Evolutionary conservation across 2,329 filamentous ascomycete species (phyloP).

Genomic region (Aspergillus calidoustus): DNA sequence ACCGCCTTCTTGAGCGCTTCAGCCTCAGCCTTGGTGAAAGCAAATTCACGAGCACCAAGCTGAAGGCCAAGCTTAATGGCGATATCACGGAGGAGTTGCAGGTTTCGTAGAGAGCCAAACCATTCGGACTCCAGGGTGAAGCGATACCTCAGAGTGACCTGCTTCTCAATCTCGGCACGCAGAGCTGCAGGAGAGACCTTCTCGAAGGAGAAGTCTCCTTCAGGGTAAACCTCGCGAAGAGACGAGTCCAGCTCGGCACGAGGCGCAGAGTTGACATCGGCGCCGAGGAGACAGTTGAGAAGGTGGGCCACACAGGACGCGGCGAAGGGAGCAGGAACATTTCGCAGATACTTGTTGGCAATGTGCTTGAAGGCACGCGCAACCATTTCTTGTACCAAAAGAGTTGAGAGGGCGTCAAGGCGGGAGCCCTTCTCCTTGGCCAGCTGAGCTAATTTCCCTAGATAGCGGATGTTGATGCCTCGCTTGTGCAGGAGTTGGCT

Average conservation of each 20-base stretch:
- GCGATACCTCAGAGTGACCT: conserved; percentile 76
- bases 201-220: conserved; percentile 81
- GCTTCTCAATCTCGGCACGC: conserved; percentile 69
- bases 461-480: conserved; percentile 94
- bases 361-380: conserved; percentile 96
- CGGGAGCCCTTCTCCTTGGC: conserved; percentile 70
- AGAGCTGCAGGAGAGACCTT: conserved; percentile 75
- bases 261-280: conserved; percentile 75
- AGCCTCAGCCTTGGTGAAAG: conserved; percentile 60
- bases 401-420: conserved; percentile 74
- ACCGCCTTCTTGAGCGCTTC: conserved; percentile 35
- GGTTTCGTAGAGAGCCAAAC: conserved; percentile 68
- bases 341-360: conserved; percentile 75
- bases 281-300: conserved; percentile 89
- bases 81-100: conserved; percentile 88
- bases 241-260: conserved; percentile 75
- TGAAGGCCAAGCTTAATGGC: conserved; percentile 89
- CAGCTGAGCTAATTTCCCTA: conserved; percentile 79
- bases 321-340: conserved; percentile 79
- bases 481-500: conserved; percentile 90
- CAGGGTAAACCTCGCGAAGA: conserved; percentile 76
- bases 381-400: conserved; percentile 90
- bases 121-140: conserved; percentile 73
- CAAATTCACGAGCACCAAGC: conserved; percentile 76
- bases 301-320: conserved; percentile 81